Base-by-base conservation (phyloP, 2,329 filamentous ascomycete genomes). In the Xylariaceae sp. region DNA sequence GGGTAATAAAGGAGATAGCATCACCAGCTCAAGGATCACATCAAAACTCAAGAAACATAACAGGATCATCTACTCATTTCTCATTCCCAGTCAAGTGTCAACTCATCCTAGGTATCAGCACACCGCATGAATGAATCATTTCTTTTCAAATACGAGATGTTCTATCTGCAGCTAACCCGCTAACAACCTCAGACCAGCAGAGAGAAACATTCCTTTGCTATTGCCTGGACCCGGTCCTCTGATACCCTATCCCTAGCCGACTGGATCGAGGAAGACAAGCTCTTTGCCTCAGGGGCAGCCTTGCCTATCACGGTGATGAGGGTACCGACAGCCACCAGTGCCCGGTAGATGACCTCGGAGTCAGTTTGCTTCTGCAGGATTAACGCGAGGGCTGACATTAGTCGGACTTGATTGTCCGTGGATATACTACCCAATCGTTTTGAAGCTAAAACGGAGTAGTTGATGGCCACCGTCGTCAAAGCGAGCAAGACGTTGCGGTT, bases 401-500 rank as follows among this genome's bases (percentile, higher is more conserved):
- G 72, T 9, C 76, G 74, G 54, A 71, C 71, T 57, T 70, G 76
- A 60, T 77, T 70, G 48, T 73, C 73, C 29, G 73, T 60, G 8
- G 65, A 48, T 40, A 69, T 46, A 37, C 59, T 64, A n/a, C 64
- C 65, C 0, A 61, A 55, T n/a, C 68, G 59, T 19, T 63, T 64
- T 8, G 79, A 80, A 5, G 89, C 79, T 10, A 92, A 78, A 1
- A 96, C 89, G 0, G 90, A 79, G 59, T 88, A 87, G 71, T 99
- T 97, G 67, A 97, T 86, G 55, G 87, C 85, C 0, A 89, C 78
- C 0, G 94, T 96, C 1, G 89, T 85, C 16, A 89, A 76, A 0
- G 94, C 92, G 51, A 96, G 86, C 47, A 87, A 81, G 10, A 97
- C 76, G 62, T 95, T 95, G 49, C 88, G 84, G 68, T 95, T 94